Evolutionary conservation across 352 stramenopile species (phyloP).

Genomic region (Peronospora tabacina): DNA sequence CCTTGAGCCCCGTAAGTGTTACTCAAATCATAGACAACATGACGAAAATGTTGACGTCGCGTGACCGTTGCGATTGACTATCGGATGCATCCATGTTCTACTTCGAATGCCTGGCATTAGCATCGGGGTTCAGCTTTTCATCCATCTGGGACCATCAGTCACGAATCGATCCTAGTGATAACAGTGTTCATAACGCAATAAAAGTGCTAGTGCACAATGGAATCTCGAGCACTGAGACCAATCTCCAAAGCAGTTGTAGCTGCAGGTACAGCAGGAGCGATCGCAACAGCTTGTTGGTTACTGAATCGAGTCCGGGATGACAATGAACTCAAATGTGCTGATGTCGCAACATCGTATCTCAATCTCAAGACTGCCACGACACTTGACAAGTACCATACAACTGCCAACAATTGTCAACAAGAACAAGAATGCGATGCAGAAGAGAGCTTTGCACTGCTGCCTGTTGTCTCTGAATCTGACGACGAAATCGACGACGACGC

Average conservation of each 20-base stretch:
- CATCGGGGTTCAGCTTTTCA: slow-evolving; percentile 1
- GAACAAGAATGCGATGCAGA: not conserved
- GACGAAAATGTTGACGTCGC: not conserved
- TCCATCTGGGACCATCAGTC: slow-evolving; percentile 11
- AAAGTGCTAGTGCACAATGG: slow-evolving; percentile 10
- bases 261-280: slow-evolving; percentile 19
- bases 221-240: slow-evolving; percentile 17
- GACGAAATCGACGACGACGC: slow-evolving; percentile 13
- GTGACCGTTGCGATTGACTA: slow-evolving; percentile 1
- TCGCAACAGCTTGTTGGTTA: slow-evolving; percentile 19
- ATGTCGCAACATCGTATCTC: too few relatives aligned
- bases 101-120: slow-evolving; percentile 11
- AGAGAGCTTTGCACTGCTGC: slow-evolving; percentile 15
- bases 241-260: slow-evolving; percentile 15
- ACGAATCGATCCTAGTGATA: slow-evolving; percentile 1
- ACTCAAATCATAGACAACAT: slow-evolving; percentile 3
- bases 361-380: slow-evolving; percentile 6
- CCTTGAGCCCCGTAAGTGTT: not conserved
- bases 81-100: slow-evolving; percentile 3
- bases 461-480: slow-evolving; percentile 22
- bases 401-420: not conserved
- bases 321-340: not conserved
- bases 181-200: slow-evolving; percentile 16
- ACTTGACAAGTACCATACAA: slow-evolving; percentile 1
- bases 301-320: slow-evolving; percentile 16